Evolutionary conservation across 2,329 filamentous ascomycete species (phyloP).

Genomic region (Tolypocladium ophioglossoides): DNA sequence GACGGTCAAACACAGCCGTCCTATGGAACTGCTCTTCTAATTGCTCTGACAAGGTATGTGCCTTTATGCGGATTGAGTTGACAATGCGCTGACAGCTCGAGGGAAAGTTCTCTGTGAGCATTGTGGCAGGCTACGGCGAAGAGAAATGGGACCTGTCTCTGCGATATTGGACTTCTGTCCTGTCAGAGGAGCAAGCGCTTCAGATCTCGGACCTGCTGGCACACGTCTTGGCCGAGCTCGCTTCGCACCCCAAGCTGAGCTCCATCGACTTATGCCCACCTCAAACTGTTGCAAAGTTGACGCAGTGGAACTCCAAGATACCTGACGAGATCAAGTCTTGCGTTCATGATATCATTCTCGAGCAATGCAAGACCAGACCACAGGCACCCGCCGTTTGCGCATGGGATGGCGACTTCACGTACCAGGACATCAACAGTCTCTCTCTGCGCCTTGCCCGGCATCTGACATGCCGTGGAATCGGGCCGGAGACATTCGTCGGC

Average conservation of each 20-base stretch:
- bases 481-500: slow-evolving; percentile 15
- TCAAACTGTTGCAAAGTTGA: background rate
- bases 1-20: background rate
- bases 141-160: background rate
- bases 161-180: background rate
- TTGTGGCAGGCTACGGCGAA: background rate
- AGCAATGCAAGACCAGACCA: slow-evolving; percentile 12
- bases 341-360: slow-evolving; percentile 13
- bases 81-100: background rate
- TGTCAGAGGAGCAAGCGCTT: background rate
- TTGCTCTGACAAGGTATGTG: background rate
- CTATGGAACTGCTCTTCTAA: background rate
- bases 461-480: slow-evolving; percentile 11
- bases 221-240: background rate
- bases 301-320: background rate
- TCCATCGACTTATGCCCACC: background rate
- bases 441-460: slow-evolving; percentile 14
- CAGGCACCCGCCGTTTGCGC: slow-evolving; percentile 16
- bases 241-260: background rate
- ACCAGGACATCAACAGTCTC: slow-evolving; percentile 11
- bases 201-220: background rate
- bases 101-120: background rate
- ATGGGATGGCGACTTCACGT: slow-evolving; percentile 21
- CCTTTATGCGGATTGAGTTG: background rate
- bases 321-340: slow-evolving; percentile 5